phyloP scores from a whole-genome alignment of 192 early-diverging fungal genomes.

The Entomortierella parvispora region DNA sequence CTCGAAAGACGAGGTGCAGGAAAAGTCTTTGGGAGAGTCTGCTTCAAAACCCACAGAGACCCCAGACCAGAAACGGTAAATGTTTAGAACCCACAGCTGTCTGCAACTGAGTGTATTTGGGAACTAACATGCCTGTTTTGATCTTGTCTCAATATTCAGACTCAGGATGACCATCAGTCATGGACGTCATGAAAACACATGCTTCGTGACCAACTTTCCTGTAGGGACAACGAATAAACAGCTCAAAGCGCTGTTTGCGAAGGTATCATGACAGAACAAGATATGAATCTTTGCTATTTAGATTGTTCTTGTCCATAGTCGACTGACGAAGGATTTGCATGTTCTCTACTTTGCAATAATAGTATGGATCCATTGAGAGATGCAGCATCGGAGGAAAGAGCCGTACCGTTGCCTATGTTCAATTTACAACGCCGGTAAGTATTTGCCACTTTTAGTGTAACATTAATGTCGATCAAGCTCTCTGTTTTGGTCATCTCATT shows the following conservation, averaged over 20 bases:
- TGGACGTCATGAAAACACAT: slow-evolving; percentile 38
- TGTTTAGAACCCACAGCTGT: too few relatives aligned
- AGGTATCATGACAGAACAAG: slow-evolving; percentile 2
- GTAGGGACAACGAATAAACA: slow-evolving; percentile 9
- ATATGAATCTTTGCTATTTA: too few relatives aligned
- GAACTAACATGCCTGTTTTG: too few relatives aligned
- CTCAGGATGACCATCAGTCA: slow-evolving; percentile 2
- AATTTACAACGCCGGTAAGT: slow-evolving; percentile 26
- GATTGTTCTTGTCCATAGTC: too few relatives aligned
- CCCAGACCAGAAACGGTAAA: too few relatives aligned
- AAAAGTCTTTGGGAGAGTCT: too few relatives aligned
- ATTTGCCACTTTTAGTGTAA: too few relatives aligned
- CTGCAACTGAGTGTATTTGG: too few relatives aligned
- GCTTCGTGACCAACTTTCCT: slow-evolving; percentile 40
- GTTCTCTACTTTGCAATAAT: not conserved
- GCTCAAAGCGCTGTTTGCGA: slow-evolving; percentile 21
- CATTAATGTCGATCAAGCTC: not conserved
- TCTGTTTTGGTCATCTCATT: not conserved
- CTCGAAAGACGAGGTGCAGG: too few relatives aligned
- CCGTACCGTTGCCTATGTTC: slow-evolving; percentile 23
- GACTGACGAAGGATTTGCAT: too few relatives aligned
- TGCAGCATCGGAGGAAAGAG: slow-evolving; percentile 17
- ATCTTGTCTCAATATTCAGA: too few relatives aligned
- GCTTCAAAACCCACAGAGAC: too few relatives aligned
- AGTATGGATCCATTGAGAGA: slow-evolving; percentile 27